Percentiles rank a stretch among this genome's conserved stretches.
phyloP scores from a whole-genome alignment of 2,329 filamentous ascomycete species.

The Aspergillus floridensis region DNA sequence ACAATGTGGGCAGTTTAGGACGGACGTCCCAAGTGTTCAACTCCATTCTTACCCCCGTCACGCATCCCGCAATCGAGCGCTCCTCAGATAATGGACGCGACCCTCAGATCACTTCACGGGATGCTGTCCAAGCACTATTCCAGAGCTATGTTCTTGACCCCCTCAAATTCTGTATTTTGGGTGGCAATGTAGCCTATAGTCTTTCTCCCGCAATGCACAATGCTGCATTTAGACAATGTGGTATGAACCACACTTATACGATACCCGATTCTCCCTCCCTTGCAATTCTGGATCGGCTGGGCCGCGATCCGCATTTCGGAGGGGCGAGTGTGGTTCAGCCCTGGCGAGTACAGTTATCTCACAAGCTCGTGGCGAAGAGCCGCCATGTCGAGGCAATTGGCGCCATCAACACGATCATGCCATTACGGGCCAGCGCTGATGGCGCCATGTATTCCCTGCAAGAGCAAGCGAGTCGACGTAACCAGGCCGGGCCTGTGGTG shows the following conservation, averaged over 20 bases:
- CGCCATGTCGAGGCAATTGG: constrained; percentile 46
- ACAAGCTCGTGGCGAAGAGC: constrained; percentile 39
- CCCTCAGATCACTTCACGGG: constrained; percentile 37
- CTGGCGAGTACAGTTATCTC: constrained; percentile 42
- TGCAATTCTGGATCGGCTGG: constrained; percentile 37
- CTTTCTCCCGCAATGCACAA: constrained; percentile 46
- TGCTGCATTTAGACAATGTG: constrained; percentile 40
- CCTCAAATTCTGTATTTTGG: constrained; percentile 43
- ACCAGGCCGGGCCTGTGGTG: constrained; percentile 41
- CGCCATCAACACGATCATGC: constrained; percentile 46
- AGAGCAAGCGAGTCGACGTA: constrained; percentile 42
- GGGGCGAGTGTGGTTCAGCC: constrained; percentile 45
- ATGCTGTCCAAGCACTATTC: constrained; percentile 40
- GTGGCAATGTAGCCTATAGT: constrained; percentile 42
- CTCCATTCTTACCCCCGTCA: constrained; percentile 41
- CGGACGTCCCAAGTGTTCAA: constrained; percentile 47
- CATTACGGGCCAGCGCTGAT: constrained; percentile 37
- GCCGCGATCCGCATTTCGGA: constrained; percentile 40
- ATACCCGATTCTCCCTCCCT: constrained; percentile 39
- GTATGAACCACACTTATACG: constrained; percentile 40
- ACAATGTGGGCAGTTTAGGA: constrained; percentile 40
- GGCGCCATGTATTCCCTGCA: constrained; percentile 37
- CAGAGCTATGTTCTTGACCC: constrained; percentile 43
- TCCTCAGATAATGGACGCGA: constrained; percentile 25
- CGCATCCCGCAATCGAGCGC: constrained; percentile 37